These are phyloP conservation scores for Zalaria obscura DNA, from an alignment of 2,329 filamentous ascomycete species.

Conservation along the genomic window DNA sequence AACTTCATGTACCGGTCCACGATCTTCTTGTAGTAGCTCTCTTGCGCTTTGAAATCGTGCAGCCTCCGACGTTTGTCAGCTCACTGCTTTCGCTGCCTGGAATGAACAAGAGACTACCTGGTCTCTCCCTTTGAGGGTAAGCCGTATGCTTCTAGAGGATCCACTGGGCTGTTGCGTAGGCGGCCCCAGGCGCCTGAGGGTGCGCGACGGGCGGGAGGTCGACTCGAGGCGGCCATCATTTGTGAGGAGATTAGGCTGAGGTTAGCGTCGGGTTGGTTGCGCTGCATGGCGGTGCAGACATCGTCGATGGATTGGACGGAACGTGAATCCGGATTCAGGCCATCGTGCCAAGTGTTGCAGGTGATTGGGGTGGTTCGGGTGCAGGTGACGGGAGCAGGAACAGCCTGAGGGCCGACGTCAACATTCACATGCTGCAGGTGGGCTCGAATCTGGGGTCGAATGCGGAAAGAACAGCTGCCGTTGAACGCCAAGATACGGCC, in stretches of 20 bases:
- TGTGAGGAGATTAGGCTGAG: slow-evolving; percentile 12
- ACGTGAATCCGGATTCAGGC: no score
- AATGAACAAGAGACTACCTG: slow-evolving; percentile 38
- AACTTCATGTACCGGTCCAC: slow-evolving; percentile 81
- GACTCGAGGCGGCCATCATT: slow-evolving; percentile 11
- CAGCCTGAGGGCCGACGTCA: no score
- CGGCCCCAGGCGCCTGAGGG: slow-evolving; percentile 50
- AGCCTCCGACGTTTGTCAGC: slow-evolving; percentile 17
- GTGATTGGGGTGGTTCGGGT: no score
- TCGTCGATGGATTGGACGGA: no score
- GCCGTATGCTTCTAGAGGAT: slow-evolving; percentile 69
- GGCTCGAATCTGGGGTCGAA: no score
- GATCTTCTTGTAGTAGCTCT: slow-evolving; percentile 76
- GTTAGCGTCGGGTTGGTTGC: neutral
- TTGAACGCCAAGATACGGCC: no score
- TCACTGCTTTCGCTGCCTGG: neutral
- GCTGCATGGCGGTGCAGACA: neutral
- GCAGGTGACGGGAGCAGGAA: no score
- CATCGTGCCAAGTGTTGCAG: no score
- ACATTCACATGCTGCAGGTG: no score
- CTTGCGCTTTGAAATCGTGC: slow-evolving; percentile 59
- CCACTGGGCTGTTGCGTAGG: slow-evolving; percentile 58
- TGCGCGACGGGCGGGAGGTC: slow-evolving; percentile 16
- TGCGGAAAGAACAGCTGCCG: no score
- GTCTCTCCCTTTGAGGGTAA: slow-evolving; percentile 84